Percentiles rank a stretch among this genome's conserved stretches.
Conservation (phyloP, 2,329 filamentous ascomycete genomes). For the Endothia cerciana region DNA sequence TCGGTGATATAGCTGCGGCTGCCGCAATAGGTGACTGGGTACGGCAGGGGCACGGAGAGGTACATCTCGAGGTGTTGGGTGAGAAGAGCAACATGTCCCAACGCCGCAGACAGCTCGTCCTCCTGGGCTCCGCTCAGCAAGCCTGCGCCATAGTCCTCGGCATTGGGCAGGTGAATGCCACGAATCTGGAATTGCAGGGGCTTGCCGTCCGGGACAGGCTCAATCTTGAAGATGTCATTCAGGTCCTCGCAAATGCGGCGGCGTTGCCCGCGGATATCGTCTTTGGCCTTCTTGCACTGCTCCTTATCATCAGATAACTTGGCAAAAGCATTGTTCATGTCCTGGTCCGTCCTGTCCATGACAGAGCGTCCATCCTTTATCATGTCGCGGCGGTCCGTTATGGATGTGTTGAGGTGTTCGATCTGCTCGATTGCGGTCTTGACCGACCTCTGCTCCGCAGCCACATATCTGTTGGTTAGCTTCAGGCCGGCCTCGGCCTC, state of each 20-base stretch:
- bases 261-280: conserved; percentile 80
- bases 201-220: conserved; percentile 57
- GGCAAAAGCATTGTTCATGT: conserved; percentile 64
- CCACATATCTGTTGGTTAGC: conserved; percentile 58
- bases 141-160: conserved; percentile 63
- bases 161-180: conserved; percentile 78
- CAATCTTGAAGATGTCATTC: conserved; percentile 77
- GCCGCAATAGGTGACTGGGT: conserved; percentile 72
- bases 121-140: conserved; percentile 56
- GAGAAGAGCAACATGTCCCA: conserved; percentile 79
- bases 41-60: conserved; percentile 76
- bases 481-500: conserved; percentile 54
- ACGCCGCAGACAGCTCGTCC: conserved; percentile 75
- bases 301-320: conserved; percentile 61
- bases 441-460: conserved; percentile 68
- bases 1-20: conserved; percentile 79
- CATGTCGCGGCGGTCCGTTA: conserved; percentile 66
- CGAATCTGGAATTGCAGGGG: conserved; percentile 85
- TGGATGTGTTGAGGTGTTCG: conserved; percentile 69
- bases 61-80: conserved; percentile 81
- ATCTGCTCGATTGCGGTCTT: conserved; percentile 64
- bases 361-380: conserved; percentile 66
- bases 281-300: conserved; percentile 59
- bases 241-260: conserved; percentile 88
- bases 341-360: conserved; percentile 61